Conservation (phyloP, 2,329 filamentous ascomycete species). For the Sclerotinia spermophila region DNA sequence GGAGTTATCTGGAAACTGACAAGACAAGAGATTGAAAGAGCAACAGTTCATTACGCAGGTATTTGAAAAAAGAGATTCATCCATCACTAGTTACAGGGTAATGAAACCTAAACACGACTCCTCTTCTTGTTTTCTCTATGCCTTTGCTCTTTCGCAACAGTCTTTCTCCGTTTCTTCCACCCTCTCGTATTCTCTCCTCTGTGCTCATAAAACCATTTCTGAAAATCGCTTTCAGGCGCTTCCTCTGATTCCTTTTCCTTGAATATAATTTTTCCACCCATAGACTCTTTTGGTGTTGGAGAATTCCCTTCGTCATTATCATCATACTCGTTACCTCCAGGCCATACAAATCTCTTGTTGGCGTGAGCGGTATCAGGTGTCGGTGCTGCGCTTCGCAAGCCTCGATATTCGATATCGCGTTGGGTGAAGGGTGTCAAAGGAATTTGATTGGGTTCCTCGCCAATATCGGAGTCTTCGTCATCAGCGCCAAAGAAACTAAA, state of each 20-base stretch:
- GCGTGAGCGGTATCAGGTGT: slow-evolving; percentile 90
- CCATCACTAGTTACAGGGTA: background rate
- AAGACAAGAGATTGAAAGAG: background rate
- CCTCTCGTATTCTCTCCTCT: slow-evolving; percentile 60
- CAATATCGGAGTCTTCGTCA: slow-evolving; percentile 42
- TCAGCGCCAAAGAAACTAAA: slow-evolving; percentile 77
- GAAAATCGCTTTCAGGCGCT: slow-evolving; percentile 49
- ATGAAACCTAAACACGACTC: slow-evolving; percentile 28
- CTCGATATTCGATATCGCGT: slow-evolving; percentile 71
- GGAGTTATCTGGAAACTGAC: background rate
- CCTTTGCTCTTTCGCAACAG: slow-evolving; percentile 61
- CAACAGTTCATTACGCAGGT: background rate
- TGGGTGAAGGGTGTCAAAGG: slow-evolving; percentile 83
- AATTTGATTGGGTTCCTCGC: slow-evolving; percentile 43
- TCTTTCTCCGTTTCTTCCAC: slow-evolving; percentile 63
- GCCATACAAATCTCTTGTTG: slow-evolving; percentile 58
- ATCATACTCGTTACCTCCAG: slow-evolving; percentile 44
- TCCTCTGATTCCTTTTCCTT: slow-evolving; percentile 22
- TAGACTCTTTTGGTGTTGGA: slow-evolving; percentile 17
- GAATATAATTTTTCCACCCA: slow-evolving; percentile 25
- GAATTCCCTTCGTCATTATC: slow-evolving; percentile 41
- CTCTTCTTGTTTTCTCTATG: slow-evolving; percentile 61
- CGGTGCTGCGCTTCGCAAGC: slow-evolving; percentile 81
- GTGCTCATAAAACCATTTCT: slow-evolving; percentile 66
- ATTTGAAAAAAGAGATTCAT: background rate